A percentile compares a stretch with the other conserved stretches of the same genome.
Evolutionary conservation across 192 early-diverging fungal genomes (phyloP).

Genomic region (Coemansia sp.): DNA sequence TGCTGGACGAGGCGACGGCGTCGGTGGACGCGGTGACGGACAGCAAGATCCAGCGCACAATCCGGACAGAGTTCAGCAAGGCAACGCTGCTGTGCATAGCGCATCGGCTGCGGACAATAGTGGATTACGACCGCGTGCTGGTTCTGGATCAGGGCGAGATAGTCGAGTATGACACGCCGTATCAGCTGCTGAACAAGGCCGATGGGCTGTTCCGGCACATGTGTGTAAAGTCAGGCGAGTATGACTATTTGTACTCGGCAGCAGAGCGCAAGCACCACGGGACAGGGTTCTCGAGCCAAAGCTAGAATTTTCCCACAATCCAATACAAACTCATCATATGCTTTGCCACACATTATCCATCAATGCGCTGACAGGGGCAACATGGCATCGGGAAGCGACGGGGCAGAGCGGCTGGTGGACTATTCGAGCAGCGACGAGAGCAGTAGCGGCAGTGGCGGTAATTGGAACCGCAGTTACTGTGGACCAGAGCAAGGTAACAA

Average conservation of each 20-base stretch:
- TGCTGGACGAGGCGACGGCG: slow-evolving; percentile 77
- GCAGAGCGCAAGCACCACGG: slow-evolving; percentile 55
- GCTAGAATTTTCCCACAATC: too few relatives aligned
- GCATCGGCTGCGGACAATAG: slow-evolving; percentile 70
- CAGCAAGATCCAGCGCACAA: slow-evolving; percentile 66
- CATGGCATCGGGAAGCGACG: too few relatives aligned
- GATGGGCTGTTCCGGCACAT: slow-evolving; percentile 62
- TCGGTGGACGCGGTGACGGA: slow-evolving; percentile 82
- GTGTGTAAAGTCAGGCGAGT: slow-evolving; percentile 83
- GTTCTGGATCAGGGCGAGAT: slow-evolving; percentile 75
- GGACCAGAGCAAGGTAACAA: slow-evolving; percentile 18
- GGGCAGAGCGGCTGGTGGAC: slow-evolving; percentile 22
- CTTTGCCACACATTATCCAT: too few relatives aligned
- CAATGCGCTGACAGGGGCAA: too few relatives aligned
- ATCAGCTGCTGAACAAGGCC: slow-evolving; percentile 53
- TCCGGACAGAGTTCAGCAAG: slow-evolving; percentile 62
- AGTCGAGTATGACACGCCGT: slow-evolving; percentile 67
- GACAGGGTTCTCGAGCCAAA: not conserved
- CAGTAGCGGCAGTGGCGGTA: slow-evolving; percentile 28
- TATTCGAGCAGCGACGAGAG: slow-evolving; percentile 42
- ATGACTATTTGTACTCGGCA: slow-evolving; percentile 64
- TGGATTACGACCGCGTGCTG: slow-evolving; percentile 74
- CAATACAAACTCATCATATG: not conserved
- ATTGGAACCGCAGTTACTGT: slow-evolving; percentile 8
- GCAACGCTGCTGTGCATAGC: slow-evolving; percentile 71